Base-by-base conservation (phyloP, 2,329 filamentous ascomycete species). In the Grosmannia clavigera region DNA sequence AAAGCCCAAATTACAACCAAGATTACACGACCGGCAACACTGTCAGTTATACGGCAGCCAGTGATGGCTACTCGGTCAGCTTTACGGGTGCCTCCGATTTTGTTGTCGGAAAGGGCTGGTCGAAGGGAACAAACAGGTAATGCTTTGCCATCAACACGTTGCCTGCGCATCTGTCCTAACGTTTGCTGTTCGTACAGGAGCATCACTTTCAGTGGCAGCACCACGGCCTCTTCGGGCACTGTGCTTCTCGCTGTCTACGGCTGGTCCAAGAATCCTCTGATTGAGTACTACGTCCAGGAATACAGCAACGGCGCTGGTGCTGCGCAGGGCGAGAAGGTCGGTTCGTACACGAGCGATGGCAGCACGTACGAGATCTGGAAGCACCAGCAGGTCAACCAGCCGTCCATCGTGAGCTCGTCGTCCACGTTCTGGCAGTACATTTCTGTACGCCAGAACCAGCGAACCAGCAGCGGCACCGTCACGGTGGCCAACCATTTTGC, bases 61-160 rank as follows among this genome's bases (percentile, higher is more conserved):
- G 54, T 60, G 66, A 67, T 57, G 68, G 69, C 12, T 79, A 79
- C 70, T 71, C 68, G 2, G 74, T 78, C 1, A 67, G 63, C 29
- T 80, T 77, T 71, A 71, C 67, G 9, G 71, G 73, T 61, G 70
- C 69, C 6, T 76, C 75, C 25, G 79, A 82, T 70, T 81, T 82
- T 60, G 80, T 82, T 51, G 79, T 75, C 63, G 81, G 81, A 58
- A 83, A 83, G 68, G 81, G 81, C 54, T 84, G 81, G 81, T 75
- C 73, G 58, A 75, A 77, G 40, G 81, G 81, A 54, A 73, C 71
- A 48, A 70, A 71, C 19, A 73, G 78, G 80, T 81, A 53, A 14
- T 40, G 9, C 3, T 5, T 53, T 53, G 2, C 11, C 25, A 5
- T 14, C 11, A 11, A 22, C 7, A 3, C 6, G 7, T 27, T 35